Base-by-base conservation (phyloP, 495 filamentous ascomycete genomes). In the Annulohypoxylon stygium region DNA sequence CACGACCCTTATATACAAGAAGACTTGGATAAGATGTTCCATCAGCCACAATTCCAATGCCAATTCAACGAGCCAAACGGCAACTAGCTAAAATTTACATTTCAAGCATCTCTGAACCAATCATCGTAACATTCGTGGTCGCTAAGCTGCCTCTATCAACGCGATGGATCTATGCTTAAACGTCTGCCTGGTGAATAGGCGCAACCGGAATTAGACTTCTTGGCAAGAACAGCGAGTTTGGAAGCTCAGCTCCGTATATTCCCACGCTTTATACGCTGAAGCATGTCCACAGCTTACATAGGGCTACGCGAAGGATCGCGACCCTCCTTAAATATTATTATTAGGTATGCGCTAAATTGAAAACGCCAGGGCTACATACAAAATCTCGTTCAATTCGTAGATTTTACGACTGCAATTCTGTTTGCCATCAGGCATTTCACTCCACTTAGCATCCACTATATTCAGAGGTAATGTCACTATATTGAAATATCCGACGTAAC, bases 271-370 rank as follows among this genome's bases (percentile, higher is more conserved):
- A n/a, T 39, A 43, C 14, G 12, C 39, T 4, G 39, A 43, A 43
- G 10, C 39, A n/a, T n/a, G 39, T 1, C 11, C 11, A 11, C 1
- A n/a, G 39, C 36, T 39, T 11, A 43, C 39, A n/a, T n/a, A 11
- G 2, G 39, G 39, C 39, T 43, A 43, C 39, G 12, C 12, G 39
- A 43, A 43, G 39, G 39, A 43, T 43, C 39, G 12, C 39, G 39
- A 43, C 39, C 39, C 39, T n/a, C 39, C 39, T 43, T 43, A 14
- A 43, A 43, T 43, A n/a, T 43, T 43, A 43, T 43, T 14, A 43
- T 43, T 43, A 43, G 11, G 11, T 43, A 43, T 30, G 30, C 30
- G 36, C 9, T 39, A 39, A 10, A 12, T 12, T 39, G 20, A 9
- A 39, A 39, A 39, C 11, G 3, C 2, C 36, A 39, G 36, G 36